phyloP scores from a whole-genome alignment of 495 filamentous ascomycete genomes.

The Tuber microsphaerosporum region DNA sequence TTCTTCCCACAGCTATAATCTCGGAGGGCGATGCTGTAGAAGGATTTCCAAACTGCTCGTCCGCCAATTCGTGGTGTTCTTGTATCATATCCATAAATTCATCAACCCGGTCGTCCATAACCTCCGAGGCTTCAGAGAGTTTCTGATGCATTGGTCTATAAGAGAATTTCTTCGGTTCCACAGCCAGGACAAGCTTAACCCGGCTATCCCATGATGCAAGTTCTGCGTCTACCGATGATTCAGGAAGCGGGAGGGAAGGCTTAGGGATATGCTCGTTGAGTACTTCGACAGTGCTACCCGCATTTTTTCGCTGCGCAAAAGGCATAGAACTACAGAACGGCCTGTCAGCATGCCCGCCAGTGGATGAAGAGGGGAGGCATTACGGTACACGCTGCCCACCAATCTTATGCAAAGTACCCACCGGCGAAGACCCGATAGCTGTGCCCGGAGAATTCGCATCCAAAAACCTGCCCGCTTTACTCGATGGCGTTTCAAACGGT shows the following conservation, averaged over 20 bases:
- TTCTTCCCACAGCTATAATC: slow-evolving; percentile 82
- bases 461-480: slow-evolving; percentile 16
- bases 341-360: neutral
- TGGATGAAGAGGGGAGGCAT: neutral
- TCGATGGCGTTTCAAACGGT: slow-evolving; percentile 34
- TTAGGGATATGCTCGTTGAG: slow-evolving; percentile 67
- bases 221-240: slow-evolving; percentile 45
- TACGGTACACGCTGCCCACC: slow-evolving; percentile 1
- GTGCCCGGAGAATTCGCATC: slow-evolving; percentile 10
- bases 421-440: slow-evolving; percentile 19
- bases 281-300: slow-evolving; percentile 74
- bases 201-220: slow-evolving; percentile 45
- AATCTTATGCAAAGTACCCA: slow-evolving; percentile 19
- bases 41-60: slow-evolving; percentile 79
- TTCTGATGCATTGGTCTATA: slow-evolving; percentile 94
- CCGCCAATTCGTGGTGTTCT: slow-evolving; percentile 65
- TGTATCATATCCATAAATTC: slow-evolving; percentile 68
- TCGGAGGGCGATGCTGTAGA: slow-evolving; percentile 74
- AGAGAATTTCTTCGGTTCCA: slow-evolving; percentile 78
- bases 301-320: slow-evolving; percentile 64
- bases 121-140: slow-evolving; percentile 79
- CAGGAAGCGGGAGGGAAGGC: slow-evolving; percentile 62
- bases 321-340: slow-evolving; percentile 46
- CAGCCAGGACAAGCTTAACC: slow-evolving; percentile 71
- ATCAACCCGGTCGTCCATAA: slow-evolving; percentile 90